These are phyloP conservation scores for Saitoella complicata DNA, from an alignment of 805 yeast species.

Conservation along the genomic window DNA sequence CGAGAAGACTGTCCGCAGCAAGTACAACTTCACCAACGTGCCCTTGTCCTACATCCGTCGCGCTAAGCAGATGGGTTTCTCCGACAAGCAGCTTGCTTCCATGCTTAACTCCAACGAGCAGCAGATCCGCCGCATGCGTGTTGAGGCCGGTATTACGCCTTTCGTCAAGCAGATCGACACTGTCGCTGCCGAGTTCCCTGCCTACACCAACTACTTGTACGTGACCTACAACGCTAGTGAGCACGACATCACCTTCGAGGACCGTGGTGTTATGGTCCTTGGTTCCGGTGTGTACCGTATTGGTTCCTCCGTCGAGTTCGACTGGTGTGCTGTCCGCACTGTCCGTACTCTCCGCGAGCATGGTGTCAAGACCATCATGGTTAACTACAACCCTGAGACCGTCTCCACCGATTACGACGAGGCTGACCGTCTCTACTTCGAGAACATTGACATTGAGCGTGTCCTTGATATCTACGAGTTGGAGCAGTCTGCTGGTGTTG, in stretches of 20 bases:
- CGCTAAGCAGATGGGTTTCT: conserved; percentile 94
- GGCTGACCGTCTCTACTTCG: conserved; percentile 92
- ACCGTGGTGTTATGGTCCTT: conserved; percentile 81
- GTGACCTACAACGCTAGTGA: conserved; percentile 86
- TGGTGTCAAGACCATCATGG: conserved; percentile 85
- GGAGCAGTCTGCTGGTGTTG: conserved; percentile 78
- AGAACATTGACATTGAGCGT: conserved; percentile 87
- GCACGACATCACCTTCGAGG: conserved; percentile 72
- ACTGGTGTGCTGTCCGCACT: conserved; percentile 98
- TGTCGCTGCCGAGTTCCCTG: conserved; percentile 97
- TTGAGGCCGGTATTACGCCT: conserved; percentile 73
- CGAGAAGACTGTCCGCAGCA: conserved; percentile 31
- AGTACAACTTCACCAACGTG: conserved; percentile 27
- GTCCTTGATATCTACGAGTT: conserved; percentile 94
- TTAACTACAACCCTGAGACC: conserved; percentile 96
- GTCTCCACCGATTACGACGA: conserved; percentile 97
- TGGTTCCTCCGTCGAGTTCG: conserved; percentile 96
- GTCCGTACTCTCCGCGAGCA: conserved; percentile 81
- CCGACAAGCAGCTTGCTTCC: conserved; percentile 89
- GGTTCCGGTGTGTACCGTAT: conserved; percentile 99
- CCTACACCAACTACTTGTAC: conserved; percentile 86
- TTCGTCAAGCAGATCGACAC: conserved; percentile 95
- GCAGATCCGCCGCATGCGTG: conserved; percentile 76
- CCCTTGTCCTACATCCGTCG: conserved; percentile 51
- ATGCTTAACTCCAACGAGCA: conserved; percentile 81